Evolutionary conservation across 83 land plant genomes (phyloP), one percentile per base, ranked within the genome.

Genomic region (Diphasiastrum complanatum): DNA sequence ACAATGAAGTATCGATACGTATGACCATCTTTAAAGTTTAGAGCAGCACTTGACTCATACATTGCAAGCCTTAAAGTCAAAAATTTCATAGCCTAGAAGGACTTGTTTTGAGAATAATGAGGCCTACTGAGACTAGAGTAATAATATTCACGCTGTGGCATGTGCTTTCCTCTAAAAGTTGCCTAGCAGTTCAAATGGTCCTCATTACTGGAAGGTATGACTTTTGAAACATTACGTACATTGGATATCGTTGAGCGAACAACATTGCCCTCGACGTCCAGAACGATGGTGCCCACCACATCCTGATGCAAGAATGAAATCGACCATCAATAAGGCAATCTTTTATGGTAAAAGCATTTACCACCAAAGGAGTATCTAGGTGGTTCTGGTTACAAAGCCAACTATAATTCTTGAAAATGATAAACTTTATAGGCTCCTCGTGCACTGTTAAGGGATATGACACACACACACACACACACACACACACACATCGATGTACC

Each of bases 221-320:
- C 28, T 8, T 38, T 29, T 35, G 12, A 25, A 29, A 12, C 18
- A 11, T 26, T 5, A 2, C 53, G 22, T 24, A 70, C 73, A 46
- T 70, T 37, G 1, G 73, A 27, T 19, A 70, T 2, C 10, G 73
- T 70, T 3, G 69, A 38, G 50, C 69, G 73, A 2, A 70, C 12
- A 16, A 70, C 53, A 38, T 36, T 70, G 33, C 73, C 68, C 35
- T 70, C 47, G 1, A 12, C 29, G 33, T 47, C 69, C 18, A 64
- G 36, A 11, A 70, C 37, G 24, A 70, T 35, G 8, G 52, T 30
- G n/a, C 73, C 73, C 18, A 63, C 45, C n/a, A 63, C 40, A 54
- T 70, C 73, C 73, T 70, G 58, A 52, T 18, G 23, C 4, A 20
- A 8, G 28, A 23, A 26, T 10, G 33, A 26, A 40, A 1, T 0